phyloP scores from a whole-genome alignment of 2,329 filamentous ascomycete species.

The Sclerotinia minor region DNA sequence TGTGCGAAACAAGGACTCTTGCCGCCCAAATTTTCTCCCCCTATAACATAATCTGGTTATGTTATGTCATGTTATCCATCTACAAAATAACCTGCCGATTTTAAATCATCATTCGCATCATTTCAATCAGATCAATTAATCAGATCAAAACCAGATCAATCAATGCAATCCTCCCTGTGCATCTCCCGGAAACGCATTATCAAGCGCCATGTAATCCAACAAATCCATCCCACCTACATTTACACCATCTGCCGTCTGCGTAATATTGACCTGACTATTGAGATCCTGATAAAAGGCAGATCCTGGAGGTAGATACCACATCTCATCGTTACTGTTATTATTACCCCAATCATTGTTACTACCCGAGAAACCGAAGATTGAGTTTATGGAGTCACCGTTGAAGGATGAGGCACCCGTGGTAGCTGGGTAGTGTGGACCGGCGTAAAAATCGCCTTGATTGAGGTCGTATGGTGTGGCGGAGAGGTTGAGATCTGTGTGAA shows the following conservation, averaged over 20 bases:
- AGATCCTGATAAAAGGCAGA: conserved; percentile 66
- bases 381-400: conserved; percentile 35
- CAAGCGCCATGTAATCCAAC: conserved; percentile 68
- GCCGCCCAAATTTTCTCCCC: too few relatives aligned
- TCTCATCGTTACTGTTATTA: conserved; percentile 45
- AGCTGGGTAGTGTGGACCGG: conserved; percentile 44
- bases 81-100: neutral
- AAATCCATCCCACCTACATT: conserved; percentile 67
- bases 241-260: conserved; percentile 67
- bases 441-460: conserved; percentile 55
- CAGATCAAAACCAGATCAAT: too few relatives aligned
- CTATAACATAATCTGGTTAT: too few relatives aligned
- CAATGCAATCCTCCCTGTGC: conserved; percentile 18
- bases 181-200: conserved; percentile 35
- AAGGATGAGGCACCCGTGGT: conserved; percentile 31
- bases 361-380: conserved; percentile 32
- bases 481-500: conserved; percentile 45
- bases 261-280: conserved; percentile 57
- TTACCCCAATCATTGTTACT: conserved; percentile 35
- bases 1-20: neutral
- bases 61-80: neutral
- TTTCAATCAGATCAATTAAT: too few relatives aligned
- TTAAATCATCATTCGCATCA: too few relatives aligned
- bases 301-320: conserved; percentile 67
- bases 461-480: conserved; percentile 65